Conservation (phyloP, 1,284 basidiomycete genomes). For the Malassezia vespertilionis region DNA sequence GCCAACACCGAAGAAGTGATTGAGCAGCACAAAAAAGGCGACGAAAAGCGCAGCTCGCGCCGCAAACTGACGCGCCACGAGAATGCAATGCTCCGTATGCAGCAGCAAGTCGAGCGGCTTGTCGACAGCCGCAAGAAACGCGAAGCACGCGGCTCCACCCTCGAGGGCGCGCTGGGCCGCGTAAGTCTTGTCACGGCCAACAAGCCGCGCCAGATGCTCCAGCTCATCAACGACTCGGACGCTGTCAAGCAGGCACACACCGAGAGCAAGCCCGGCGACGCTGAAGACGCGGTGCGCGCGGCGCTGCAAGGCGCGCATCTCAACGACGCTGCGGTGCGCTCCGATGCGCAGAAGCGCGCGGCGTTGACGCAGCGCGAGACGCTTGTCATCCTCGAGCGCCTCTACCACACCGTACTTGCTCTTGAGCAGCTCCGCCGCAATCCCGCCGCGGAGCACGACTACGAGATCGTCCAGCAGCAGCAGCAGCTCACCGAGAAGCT, state of each 20-base stretch:
- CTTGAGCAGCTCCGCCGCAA: constrained; percentile 76
- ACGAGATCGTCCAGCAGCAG: constrained; percentile 19
- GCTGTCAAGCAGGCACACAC: constrained; percentile 15
- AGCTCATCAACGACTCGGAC: constrained; percentile 56
- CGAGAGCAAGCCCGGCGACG: constrained; percentile 16
- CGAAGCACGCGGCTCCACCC: constrained; percentile 42
- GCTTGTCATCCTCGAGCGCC: constrained; percentile 66
- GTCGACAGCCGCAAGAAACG: constrained; percentile 77
- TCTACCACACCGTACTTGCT: constrained; percentile 74
- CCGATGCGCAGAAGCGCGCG: constrained; percentile 48
- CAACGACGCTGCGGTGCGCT: constrained; percentile 55
- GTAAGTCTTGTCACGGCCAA: constrained; percentile 84
- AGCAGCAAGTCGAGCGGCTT: constrained; percentile 89
- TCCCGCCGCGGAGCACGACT: constrained; percentile 48
- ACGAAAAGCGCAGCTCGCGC: constrained; percentile 16
- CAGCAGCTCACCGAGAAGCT: constrained; percentile 49
- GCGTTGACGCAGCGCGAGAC: constrained; percentile 67
- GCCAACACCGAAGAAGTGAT: constrained; percentile 9
- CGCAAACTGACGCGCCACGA: constrained; percentile 52
- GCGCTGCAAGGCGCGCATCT: constrained; percentile 37
- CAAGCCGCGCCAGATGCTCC: constrained; percentile 82
- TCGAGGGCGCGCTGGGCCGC: constrained; percentile 91
- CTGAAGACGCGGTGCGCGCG: constrained; percentile 32
- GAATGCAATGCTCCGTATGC: constrained; percentile 92
- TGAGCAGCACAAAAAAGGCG: constrained; percentile 23